Base-by-base conservation (phyloP, 192 early-diverging fungal genomes). In the Backusella morwellensis region DNA sequence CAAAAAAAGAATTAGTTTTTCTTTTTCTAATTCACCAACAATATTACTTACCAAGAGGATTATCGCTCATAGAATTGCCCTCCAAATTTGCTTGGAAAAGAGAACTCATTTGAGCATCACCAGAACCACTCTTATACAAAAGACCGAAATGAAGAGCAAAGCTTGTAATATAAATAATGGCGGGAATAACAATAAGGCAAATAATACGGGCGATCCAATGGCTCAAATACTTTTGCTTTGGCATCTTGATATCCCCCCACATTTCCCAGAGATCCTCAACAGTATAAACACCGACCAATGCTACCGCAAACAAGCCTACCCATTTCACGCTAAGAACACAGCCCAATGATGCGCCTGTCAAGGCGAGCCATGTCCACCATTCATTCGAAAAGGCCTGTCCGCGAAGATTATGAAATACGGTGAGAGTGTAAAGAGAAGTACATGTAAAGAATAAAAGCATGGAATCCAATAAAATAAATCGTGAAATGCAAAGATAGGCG, bases 71-170 rank as follows among this genome's bases (percentile, higher is more conserved):
- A 68, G 89, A 85, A 82, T 90, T 96, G 26, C 98, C 98, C 56
- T 88, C 75, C 29, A 99, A 83, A 32, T 89, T 86, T 9, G 97
- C 94, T 81, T 99, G 98, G 86, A 99, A 99, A 26, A 98, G 85
- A 17, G 96, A 97, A 80, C 94, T 94, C 98, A 99, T 99, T 76
- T 94, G 92, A n/a, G 96, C 94, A 85, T 98, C 96, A 11, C 98
- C 98, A 6, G 92, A 84, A 0, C 98, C 98, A 70, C 87, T 91
- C 67, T 87, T 86, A 78, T 89, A 91, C 47, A 99, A 86, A 38
- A 99, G 87, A 44, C 91, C 84, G 86, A 99, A 99, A 82, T 99
- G 98, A 7, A 97, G 67, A 67, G 81, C 86, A 80, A 99, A 99
- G 50, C 90, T 89, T 21, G 92, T 72, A 52, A 96, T 84, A 82